Percentiles rank a stretch among this genome's conserved stretches.
phyloP scores from a whole-genome alignment of 371 early-diverging fungal species.

The Dentiscutata heterogama region DNA sequence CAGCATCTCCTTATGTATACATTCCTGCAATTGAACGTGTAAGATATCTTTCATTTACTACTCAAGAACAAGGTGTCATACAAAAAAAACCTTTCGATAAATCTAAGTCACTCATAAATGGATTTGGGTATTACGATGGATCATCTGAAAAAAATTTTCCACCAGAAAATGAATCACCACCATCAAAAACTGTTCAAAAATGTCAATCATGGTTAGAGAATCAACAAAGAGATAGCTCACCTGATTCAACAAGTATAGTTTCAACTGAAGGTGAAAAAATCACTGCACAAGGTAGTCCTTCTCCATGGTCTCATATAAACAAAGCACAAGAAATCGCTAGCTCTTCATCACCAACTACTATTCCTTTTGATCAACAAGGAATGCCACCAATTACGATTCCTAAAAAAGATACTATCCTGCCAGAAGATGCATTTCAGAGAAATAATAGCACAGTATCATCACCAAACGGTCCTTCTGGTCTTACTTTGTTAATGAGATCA shows the following conservation, averaged over 20 bases:
- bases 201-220: slow-evolving; percentile 32
- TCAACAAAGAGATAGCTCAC: slow-evolving; percentile 17
- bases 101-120: not conserved
- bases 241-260: not conserved
- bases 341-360: not conserved
- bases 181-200: not conserved
- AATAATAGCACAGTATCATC: slow-evolving; percentile 31
- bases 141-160: not conserved
- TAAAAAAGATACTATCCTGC: not conserved
- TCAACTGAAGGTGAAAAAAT: not conserved
- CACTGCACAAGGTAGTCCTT: not conserved
- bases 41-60: slow-evolving; percentile 55
- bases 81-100: slow-evolving; percentile 26
- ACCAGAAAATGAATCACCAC: not conserved
- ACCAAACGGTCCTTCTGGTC: slow-evolving; percentile 31
- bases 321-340: slow-evolving; percentile 26
- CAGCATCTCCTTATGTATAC: slow-evolving; percentile 61
- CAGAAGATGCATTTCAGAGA: slow-evolving; percentile 28
- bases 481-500: slow-evolving; percentile 37
- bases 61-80: slow-evolving; percentile 45
- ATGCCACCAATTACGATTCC: not conserved
- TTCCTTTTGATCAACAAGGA: not conserved
- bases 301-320: slow-evolving; percentile 41
- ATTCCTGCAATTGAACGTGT: slow-evolving; percentile 64
- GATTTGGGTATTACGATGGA: not conserved